phyloP scores from a whole-genome alignment of 805 yeast genomes.

The Pichia heedii region DNA sequence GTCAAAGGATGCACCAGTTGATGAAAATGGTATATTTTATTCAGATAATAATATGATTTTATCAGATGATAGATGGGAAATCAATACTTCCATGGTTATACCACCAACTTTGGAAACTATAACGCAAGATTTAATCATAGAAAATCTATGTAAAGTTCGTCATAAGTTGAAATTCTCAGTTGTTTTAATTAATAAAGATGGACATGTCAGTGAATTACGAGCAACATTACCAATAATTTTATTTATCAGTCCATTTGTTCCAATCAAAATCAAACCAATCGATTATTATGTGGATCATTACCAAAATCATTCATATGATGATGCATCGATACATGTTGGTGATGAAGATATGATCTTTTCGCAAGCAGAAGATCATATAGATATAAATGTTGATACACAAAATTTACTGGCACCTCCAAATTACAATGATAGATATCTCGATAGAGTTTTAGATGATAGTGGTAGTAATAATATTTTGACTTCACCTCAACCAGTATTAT shows the following conservation, averaged over 20 bases:
- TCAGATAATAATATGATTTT: slow-evolving; percentile 23
- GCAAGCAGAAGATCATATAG: slow-evolving; percentile 15
- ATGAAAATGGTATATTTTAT: slow-evolving; percentile 32
- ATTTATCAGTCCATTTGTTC: slow-evolving; percentile 60
- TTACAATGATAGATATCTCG: slow-evolving; percentile 75
- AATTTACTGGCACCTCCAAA: slow-evolving; percentile 73
- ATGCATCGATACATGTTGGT: slow-evolving; percentile 19
- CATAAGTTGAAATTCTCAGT: slow-evolving; percentile 82
- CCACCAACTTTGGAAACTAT: slow-evolving; percentile 69
- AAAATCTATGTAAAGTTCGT: slow-evolving; percentile 64
- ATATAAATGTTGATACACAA: slow-evolving; percentile 24
- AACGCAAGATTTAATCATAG: slow-evolving; percentile 80
- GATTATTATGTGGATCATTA: slow-evolving; percentile 21
- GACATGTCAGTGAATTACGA: slow-evolving; percentile 83
- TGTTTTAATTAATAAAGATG: slow-evolving; percentile 77
- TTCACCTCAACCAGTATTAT: neutral
- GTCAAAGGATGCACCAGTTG: slow-evolving; percentile 24
- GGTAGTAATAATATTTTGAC: neutral
- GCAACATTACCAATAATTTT: slow-evolving; percentile 74
- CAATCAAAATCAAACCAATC: slow-evolving; percentile 43
- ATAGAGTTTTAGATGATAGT: slow-evolving; percentile 43
- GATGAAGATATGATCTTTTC: slow-evolving; percentile 22
- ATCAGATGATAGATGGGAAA: slow-evolving; percentile 66
- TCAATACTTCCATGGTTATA: slow-evolving; percentile 47
- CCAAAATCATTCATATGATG: slow-evolving; percentile 17